Evolutionary conservation across 305 asterid genomes (phyloP), one percentile per base, ranked within the genome.

Genomic region (Plantago coronopus): DNA sequence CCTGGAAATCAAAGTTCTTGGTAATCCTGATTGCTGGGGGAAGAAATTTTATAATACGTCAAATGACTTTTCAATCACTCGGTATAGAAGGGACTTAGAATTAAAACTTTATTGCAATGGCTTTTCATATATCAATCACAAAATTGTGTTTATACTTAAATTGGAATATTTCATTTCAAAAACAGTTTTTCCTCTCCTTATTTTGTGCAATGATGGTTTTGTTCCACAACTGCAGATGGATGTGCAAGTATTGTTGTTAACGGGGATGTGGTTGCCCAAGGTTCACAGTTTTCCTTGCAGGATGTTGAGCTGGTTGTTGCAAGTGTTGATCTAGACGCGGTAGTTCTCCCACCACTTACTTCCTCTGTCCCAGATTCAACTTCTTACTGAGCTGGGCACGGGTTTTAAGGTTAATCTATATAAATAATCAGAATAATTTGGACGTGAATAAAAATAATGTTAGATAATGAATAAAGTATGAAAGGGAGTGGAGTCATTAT

Each of bases 231-330:
- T 51, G 68, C 91, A 93, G 99, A 93, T 83, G 99, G 99, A 72
- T 93, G 99, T 58, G 69, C 97, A 67, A 87, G 95, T 76, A 66
- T 93, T 74, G 93, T 93, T 67, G 94, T 93, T 56, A 93, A 93
- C 50, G 99, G 96, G 70, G 97, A 93, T 74, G 80, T 87, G 77
- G 90, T 93, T 72, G 97, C 96, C 51, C 97, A 89, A 76, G 95
- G 97, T 59, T 83, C 99, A 61, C 97, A 89, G 63, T 93, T 93
- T 75, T 93, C 99, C 47, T 68, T 89, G 75, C 87, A 82, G 80
- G 99, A 89, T 77, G 96, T 93, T 31, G 99, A 93, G 73, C 43
- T 93, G 88, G 87, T 82, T 59, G 83, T 93, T 83, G 96, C 99
- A 62, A 90, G 89, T 79, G 80, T 93, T 53, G 99, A 93, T 75